phyloP scores from a whole-genome alignment of 768 basidiomycete species.

The Boletus fagicola region DNA sequence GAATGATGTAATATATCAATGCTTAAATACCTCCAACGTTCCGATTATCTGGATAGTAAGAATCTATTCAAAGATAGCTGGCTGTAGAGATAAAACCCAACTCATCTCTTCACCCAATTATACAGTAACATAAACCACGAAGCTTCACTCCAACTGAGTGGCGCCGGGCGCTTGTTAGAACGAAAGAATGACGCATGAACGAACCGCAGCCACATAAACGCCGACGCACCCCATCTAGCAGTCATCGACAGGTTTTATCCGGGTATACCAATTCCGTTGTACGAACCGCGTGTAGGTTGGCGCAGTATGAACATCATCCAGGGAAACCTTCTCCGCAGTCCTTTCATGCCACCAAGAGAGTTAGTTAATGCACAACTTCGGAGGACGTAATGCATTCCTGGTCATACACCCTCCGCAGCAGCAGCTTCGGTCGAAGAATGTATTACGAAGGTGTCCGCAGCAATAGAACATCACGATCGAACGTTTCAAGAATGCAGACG shows the following conservation, averaged over 20 bases:
- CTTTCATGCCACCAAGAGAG: background rate
- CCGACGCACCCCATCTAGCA: background rate
- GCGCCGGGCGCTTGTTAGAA: background rate
- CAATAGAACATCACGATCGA: background rate
- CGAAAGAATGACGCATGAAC: background rate
- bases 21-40: background rate
- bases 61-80: background rate
- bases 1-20: background rate
- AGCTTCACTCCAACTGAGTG: no score
- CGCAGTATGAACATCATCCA: background rate
- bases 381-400: background rate
- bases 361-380: background rate
- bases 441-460: background rate
- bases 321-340: conserved; percentile 10
- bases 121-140: no score
- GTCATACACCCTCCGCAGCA: background rate
- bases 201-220: background rate
- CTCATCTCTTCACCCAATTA: no score
- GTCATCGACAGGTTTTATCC: background rate
- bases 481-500: background rate
- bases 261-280: background rate
- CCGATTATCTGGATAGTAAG: background rate
- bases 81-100: no score
- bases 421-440: background rate
- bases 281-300: no score